Conservation (phyloP, 768 basidiomycete species). For the Trametes meyenii region DNA sequence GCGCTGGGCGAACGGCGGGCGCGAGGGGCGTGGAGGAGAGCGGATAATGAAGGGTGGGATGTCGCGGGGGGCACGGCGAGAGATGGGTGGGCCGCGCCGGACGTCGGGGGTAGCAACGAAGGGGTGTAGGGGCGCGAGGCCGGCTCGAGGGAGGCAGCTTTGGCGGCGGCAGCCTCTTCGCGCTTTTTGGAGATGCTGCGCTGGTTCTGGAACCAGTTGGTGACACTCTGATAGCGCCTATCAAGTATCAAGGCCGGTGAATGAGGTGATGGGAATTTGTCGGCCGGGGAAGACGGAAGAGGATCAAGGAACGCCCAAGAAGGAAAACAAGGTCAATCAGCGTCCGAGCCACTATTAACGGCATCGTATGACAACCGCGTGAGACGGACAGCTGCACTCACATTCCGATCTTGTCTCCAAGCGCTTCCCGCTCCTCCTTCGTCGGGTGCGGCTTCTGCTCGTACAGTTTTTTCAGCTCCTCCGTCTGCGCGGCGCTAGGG, state of each 20-base stretch:
- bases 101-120: conserved; percentile 33
- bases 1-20: conserved; percentile 41
- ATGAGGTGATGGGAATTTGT: conserved; percentile 16
- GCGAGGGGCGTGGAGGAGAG: conserved; percentile 40
- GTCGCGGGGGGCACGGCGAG: conserved; percentile 47
- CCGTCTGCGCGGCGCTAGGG: conserved; percentile 64
- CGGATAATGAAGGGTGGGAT: conserved; percentile 47
- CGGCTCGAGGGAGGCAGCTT: conserved; percentile 30
- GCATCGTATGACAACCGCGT: conserved; percentile 12
- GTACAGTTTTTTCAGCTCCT: conserved; percentile 70
- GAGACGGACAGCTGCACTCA: conserved; percentile 41
- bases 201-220: conserved; percentile 89
- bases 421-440: conserved; percentile 63
- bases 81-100: conserved; percentile 34
- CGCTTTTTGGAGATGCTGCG: conserved; percentile 76
- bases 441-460: conserved; percentile 66
- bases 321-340: conserved; percentile 21
- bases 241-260: conserved; percentile 3
- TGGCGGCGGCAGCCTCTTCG: conserved; percentile 45
- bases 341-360: conserved; percentile 17
- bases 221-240: conserved; percentile 80
- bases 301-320: conserved; percentile 26
- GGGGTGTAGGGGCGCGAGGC: conserved; percentile 30
- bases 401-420: conserved; percentile 77
- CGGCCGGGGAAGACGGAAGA: conserved; percentile 22